phyloP scores from a whole-genome alignment of 2,329 filamentous ascomycete species.

The Clathrospora elynae region DNA sequence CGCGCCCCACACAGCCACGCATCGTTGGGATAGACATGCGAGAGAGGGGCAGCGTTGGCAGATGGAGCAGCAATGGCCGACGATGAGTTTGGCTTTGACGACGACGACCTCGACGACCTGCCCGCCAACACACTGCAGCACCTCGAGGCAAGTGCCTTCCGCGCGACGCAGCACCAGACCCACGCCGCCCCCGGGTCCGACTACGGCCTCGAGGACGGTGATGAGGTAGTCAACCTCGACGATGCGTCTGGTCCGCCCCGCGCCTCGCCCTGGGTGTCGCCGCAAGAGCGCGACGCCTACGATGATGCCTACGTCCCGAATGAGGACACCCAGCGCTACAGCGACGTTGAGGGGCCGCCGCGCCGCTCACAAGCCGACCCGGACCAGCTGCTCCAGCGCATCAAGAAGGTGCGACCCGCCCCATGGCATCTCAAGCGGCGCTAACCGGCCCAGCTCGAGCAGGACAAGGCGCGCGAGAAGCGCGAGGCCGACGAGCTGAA shows the following conservation, averaged over 20 bases:
- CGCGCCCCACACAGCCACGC: slow-evolving; percentile 13
- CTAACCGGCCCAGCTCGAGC: slow-evolving; percentile 49
- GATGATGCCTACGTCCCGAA: not conserved
- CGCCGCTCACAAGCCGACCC: slow-evolving; percentile 36
- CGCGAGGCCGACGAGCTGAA: slow-evolving; percentile 36
- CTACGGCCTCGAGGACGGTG: slow-evolving; percentile 54
- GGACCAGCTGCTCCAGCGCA: slow-evolving; percentile 48
- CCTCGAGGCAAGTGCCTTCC: slow-evolving; percentile 53
- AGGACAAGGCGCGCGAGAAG: slow-evolving; percentile 45
- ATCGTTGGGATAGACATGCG: slow-evolving; percentile 15
- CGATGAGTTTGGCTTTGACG: slow-evolving; percentile 53
- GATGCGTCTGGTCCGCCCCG: slow-evolving; percentile 27
- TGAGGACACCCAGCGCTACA: not conserved
- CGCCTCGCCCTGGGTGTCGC: slow-evolving; percentile 1
- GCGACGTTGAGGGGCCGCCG: slow-evolving; percentile 28
- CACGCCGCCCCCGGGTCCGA: slow-evolving; percentile 33
- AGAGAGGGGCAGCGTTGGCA: slow-evolving; percentile 1
- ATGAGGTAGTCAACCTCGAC: slow-evolving; percentile 53
- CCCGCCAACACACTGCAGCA: slow-evolving; percentile 53
- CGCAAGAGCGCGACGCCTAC: slow-evolving; percentile 6
- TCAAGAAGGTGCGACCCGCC: slow-evolving; percentile 45
- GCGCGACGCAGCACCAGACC: slow-evolving; percentile 43
- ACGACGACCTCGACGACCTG: slow-evolving; percentile 54
- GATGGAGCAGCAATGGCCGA: slow-evolving; percentile 42
- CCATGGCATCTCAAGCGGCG: not conserved